These are phyloP conservation scores for Bryoglossum gracile DNA, from an alignment of 495 filamentous ascomycete species.

Conservation along the genomic window DNA sequence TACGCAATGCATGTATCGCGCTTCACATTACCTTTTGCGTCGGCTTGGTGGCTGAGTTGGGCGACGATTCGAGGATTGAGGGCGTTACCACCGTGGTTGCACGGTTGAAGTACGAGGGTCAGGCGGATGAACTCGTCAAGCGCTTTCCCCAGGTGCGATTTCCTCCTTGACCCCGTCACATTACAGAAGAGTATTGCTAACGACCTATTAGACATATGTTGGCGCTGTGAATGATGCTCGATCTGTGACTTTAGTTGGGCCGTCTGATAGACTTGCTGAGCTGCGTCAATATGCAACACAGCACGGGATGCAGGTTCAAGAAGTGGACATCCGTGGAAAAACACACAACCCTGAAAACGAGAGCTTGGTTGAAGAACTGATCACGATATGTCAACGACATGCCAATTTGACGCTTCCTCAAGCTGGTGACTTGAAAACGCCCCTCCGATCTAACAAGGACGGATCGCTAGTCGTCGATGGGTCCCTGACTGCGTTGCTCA, in stretches of 20 bases:
- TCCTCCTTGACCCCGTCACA: background rate
- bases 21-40: constrained; percentile 24
- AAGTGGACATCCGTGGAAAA: constrained; percentile 24
- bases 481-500: constrained; percentile 27
- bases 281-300: constrained; percentile 13
- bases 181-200: background rate
- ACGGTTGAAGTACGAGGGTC: constrained; percentile 25
- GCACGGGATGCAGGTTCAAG: constrained; percentile 18
- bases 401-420: constrained; percentile 21
- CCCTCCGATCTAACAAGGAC: constrained; percentile 27
- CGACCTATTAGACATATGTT: constrained; percentile 23
- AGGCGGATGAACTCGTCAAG: constrained; percentile 25
- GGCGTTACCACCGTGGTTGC: constrained; percentile 24
- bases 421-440: constrained; percentile 18
- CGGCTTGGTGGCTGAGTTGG: constrained; percentile 29
- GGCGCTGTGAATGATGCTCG: constrained; percentile 29
- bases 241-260: constrained; percentile 28
- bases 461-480: constrained; percentile 10
- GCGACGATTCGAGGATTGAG: constrained; percentile 18
- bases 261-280: constrained; percentile 13
- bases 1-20: constrained; percentile 33
- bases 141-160: constrained; percentile 19
- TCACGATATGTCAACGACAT: constrained; percentile 16
- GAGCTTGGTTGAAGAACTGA: constrained; percentile 22
- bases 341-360: constrained; percentile 31